Conservation (phyloP, 1,139 yeast genomes). For the Yamadazyma kanchanaburiensis region DNA sequence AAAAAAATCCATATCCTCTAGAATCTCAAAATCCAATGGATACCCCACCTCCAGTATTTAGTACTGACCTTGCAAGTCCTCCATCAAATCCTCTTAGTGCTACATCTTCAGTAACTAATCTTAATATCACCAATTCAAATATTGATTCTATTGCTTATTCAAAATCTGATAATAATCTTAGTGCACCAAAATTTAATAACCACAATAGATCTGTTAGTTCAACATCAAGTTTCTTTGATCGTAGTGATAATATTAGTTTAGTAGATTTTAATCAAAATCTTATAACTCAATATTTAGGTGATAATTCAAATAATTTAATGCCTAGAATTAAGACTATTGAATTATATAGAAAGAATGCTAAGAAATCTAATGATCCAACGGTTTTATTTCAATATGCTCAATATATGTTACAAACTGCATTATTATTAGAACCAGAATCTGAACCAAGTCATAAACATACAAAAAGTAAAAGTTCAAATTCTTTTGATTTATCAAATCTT, state of each 20-base stretch:
- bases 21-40: background rate
- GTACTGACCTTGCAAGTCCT: conserved; percentile 20
- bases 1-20: conserved; percentile 2
- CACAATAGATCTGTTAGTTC: conserved; percentile 41
- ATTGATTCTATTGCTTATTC: conserved; percentile 12
- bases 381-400: conserved; percentile 89
- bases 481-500: conserved; percentile 20
- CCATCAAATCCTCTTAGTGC: conserved; percentile 32
- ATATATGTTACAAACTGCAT: conserved; percentile 82
- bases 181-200: conserved; percentile 18
- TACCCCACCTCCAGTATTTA: conserved; percentile 9
- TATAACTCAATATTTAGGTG: conserved; percentile 53
- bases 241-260: conserved; percentile 32
- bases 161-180: conserved; percentile 29
- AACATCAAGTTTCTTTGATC: conserved; percentile 34
- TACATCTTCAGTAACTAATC: conserved; percentile 38
- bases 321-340: conserved; percentile 87
- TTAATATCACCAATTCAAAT: conserved; percentile 19
- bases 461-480: conserved; percentile 17
- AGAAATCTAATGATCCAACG: conserved; percentile 79
- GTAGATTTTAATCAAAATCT: conserved; percentile 41
- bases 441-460: conserved; percentile 8
- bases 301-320: conserved; percentile 49
- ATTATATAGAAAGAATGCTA: conserved; percentile 81
- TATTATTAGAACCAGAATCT: conserved; percentile 45